Conservation (phyloP, 352 stramenopile genomes). For the Phytophthora constricta region DNA sequence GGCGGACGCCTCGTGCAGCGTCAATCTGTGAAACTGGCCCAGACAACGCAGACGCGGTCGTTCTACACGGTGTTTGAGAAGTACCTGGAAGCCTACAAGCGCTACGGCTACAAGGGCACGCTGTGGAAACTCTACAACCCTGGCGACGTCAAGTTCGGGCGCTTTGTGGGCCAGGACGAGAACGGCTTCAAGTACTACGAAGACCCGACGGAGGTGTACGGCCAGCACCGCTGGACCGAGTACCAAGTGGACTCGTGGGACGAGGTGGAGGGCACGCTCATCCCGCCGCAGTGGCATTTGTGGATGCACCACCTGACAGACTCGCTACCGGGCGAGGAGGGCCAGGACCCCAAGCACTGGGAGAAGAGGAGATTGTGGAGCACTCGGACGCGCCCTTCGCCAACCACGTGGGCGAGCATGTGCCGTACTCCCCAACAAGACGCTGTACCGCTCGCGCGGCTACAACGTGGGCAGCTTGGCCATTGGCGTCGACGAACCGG, state of each 20-base stretch:
- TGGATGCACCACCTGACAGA: slow-evolving; percentile 89
- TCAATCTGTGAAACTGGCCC: not conserved
- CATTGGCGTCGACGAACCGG: slow-evolving; percentile 61
- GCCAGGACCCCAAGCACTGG: slow-evolving; percentile 79
- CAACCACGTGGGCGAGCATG: slow-evolving; percentile 70
- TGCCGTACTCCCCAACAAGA: slow-evolving; percentile 81
- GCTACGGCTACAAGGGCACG: slow-evolving; percentile 79
- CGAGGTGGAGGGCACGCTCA: slow-evolving; percentile 79
- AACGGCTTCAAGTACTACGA: slow-evolving; percentile 91
- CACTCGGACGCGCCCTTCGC: slow-evolving; percentile 72
- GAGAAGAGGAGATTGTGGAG: slow-evolving; percentile 59
- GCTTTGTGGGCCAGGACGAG: slow-evolving; percentile 79
- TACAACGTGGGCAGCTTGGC: slow-evolving; percentile 84
- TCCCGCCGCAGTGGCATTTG: slow-evolving; percentile 85
- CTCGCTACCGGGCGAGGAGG: slow-evolving; percentile 57
- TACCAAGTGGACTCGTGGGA: slow-evolving; percentile 81
- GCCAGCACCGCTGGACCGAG: slow-evolving; percentile 87
- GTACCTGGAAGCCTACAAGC: slow-evolving; percentile 82
- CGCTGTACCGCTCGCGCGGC: slow-evolving; percentile 76
- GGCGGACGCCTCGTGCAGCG: slow-evolving; percentile 43
- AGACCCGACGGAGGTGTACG: slow-evolving; percentile 75
- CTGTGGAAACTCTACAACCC: slow-evolving; percentile 92
- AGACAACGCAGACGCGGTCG: slow-evolving; percentile 60
- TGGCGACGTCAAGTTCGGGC: slow-evolving; percentile 89
- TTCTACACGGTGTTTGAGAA: slow-evolving; percentile 86